Evolutionary conservation across 768 basidiomycete genomes (phyloP).

Genomic region (Phanerodontia chrysosporium): DNA sequence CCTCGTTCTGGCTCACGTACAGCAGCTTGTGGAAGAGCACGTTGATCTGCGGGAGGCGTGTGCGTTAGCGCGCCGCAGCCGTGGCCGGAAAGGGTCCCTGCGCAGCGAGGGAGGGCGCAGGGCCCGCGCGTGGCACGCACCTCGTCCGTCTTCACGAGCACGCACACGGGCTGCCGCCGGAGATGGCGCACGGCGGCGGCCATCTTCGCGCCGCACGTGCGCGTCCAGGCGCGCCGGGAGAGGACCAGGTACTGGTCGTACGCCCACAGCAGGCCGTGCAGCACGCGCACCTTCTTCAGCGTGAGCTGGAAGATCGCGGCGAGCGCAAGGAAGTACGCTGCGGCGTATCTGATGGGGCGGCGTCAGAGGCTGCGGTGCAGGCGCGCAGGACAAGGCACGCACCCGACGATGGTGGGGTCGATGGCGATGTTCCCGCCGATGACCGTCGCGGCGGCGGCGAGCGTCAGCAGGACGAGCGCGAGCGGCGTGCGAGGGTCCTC

Average conservation of each 20-base stretch:
- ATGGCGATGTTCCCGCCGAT: constrained; percentile 59
- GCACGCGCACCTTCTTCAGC: constrained; percentile 50
- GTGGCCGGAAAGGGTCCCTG: neutral
- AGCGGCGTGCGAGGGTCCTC: constrained; percentile 39
- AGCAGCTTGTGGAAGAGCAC: constrained; percentile 58
- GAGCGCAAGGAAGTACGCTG: constrained; percentile 44
- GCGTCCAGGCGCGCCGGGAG: constrained; percentile 36
- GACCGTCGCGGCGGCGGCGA: constrained; percentile 38
- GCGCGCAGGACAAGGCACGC: constrained; percentile 15
- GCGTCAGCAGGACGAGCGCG: constrained; percentile 35
- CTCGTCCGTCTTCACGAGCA: constrained; percentile 64
- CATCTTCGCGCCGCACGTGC: constrained; percentile 39
- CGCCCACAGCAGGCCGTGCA: constrained; percentile 55
- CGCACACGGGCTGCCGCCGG: constrained; percentile 51
- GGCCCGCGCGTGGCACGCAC: constrained; percentile 34
- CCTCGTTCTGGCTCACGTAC: constrained; percentile 66
- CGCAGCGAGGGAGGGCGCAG: neutral
- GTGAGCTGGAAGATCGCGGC: constrained; percentile 42
- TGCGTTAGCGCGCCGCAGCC: neutral
- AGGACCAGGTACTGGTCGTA: constrained; percentile 56
- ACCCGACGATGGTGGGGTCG: constrained; percentile 54
- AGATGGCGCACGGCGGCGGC: constrained; percentile 41
- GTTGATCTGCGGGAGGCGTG: constrained; percentile 46
- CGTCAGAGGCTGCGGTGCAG: neutral
- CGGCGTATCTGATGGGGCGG: constrained; percentile 45